These are phyloP conservation scores for Brassica hybrid DNA, from an alignment of 441 rosid species.

Conservation along the genomic window DNA sequence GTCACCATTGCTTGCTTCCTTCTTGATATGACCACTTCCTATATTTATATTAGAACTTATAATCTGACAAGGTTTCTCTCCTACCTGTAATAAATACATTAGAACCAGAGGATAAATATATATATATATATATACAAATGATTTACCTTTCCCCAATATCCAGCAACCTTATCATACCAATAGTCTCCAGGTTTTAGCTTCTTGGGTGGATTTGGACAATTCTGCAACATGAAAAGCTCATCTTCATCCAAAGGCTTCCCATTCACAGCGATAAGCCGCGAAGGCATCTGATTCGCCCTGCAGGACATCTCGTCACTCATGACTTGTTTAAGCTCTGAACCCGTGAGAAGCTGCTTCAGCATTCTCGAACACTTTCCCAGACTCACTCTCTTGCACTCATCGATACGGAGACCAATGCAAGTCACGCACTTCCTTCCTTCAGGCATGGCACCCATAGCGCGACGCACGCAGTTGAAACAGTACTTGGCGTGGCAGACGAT, in stretches of 20 bases:
- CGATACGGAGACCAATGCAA: constrained; percentile 58
- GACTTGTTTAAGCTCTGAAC: constrained; percentile 48
- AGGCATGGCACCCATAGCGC: constrained; percentile 81
- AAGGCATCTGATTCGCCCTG: constrained; percentile 58
- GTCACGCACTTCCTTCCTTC: constrained; percentile 71
- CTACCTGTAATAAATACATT: constrained; percentile 49
- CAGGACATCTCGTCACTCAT: constrained; percentile 58
- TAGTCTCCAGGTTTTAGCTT: constrained; percentile 60
- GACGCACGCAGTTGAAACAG: constrained; percentile 57
- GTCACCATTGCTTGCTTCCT: constrained; percentile 65
- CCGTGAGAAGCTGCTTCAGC: constrained; percentile 52
- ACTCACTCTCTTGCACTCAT: constrained; percentile 53
- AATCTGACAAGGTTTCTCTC: constrained; percentile 63
- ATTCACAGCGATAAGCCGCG: constrained; percentile 57
- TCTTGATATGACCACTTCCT: constrained; percentile 44
- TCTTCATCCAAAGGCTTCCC: constrained; percentile 44
- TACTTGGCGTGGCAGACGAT: constrained; percentile 70
- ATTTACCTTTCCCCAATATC: constrained; percentile 75
- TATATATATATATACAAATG: neutral
- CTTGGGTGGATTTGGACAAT: constrained; percentile 62
- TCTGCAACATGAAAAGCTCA: constrained; percentile 52
- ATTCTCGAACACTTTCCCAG: constrained; percentile 57
- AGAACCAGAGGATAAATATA: neutral
- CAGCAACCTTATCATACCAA: constrained; percentile 69
- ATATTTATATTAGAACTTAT: constrained; percentile 51